These are phyloP conservation scores for Ogataea wickerhamii DNA, from an alignment of 805 yeast genomes.

Conservation along the genomic window DNA sequence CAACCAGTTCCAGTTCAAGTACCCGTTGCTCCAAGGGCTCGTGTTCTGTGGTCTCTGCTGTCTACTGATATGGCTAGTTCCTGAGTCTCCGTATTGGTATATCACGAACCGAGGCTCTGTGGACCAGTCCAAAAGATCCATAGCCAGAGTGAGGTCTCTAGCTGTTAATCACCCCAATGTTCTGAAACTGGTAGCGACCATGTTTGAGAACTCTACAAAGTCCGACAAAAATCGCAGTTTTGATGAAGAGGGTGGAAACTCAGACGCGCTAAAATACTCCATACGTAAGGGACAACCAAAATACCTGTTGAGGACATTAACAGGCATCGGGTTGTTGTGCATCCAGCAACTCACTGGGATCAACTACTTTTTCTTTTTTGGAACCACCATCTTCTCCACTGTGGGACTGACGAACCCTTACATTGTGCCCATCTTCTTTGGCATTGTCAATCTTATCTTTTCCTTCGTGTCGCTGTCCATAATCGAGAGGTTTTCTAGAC, in stretches of 20 bases:
- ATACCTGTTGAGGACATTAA: constrained; percentile 25
- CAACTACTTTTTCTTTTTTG: constrained; percentile 65
- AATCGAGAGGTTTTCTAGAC: constrained; percentile 48
- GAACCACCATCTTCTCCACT: constrained; percentile 50
- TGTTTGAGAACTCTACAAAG: constrained; percentile 16
- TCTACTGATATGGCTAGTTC: constrained; percentile 26
- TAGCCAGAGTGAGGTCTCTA: constrained; percentile 21
- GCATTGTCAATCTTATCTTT: constrained; percentile 50
- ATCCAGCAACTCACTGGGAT: constrained; percentile 58
- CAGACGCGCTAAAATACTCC: constrained; percentile 8
- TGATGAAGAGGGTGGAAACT: neutral
- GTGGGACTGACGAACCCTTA: constrained; percentile 55
- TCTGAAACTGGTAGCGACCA: constrained; percentile 15
- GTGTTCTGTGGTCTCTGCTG: constrained; percentile 13
- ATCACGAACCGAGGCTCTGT: constrained; percentile 10
- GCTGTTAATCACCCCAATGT: constrained; percentile 21
- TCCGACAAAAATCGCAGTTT: neutral
- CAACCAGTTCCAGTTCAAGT: constrained; percentile 20
- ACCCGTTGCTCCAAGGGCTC: constrained; percentile 23
- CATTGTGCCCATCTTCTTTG: constrained; percentile 52
- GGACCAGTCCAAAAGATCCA: constrained; percentile 18
- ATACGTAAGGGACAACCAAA: constrained; percentile 30
- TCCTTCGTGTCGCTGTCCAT: constrained; percentile 46
- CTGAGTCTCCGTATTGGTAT: constrained; percentile 35
- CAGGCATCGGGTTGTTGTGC: constrained; percentile 29